These are phyloP conservation scores for Citrus cavaleriei DNA, from an alignment of 345 rosid species.

Conservation along the genomic window DNA sequence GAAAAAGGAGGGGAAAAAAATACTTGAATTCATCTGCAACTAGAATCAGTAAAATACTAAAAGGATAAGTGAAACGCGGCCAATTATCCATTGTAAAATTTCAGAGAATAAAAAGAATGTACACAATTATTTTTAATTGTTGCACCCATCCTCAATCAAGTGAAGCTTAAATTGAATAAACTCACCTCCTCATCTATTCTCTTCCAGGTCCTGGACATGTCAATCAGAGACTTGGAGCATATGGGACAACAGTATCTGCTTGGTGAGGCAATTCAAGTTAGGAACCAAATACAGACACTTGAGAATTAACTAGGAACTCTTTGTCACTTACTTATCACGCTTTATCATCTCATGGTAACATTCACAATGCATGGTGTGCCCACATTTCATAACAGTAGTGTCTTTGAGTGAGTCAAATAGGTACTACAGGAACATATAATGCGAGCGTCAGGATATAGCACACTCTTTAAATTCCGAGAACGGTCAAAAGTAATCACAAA, in stretches of 20 bases:
- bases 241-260: conserved; percentile 86
- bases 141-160: neutral
- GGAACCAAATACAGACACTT: conserved; percentile 3
- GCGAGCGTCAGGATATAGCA: conserved; percentile 3
- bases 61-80: neutral
- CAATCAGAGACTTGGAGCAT: conserved; percentile 84
- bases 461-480: neutral
- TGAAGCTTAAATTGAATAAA: conserved; percentile 9
- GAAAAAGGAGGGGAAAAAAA: neutral
- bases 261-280: neutral
- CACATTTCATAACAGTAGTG: conserved; percentile 90
- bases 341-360: conserved; percentile 83
- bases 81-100: neutral
- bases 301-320: neutral
- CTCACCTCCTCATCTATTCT: conserved; percentile 88
- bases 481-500: neutral
- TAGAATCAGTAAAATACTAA: neutral
- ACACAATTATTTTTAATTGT: neutral
- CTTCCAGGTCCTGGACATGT: conserved; percentile 91
- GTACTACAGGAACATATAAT: conserved; percentile 45
- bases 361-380: conserved; percentile 94
- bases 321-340: conserved; percentile 62
- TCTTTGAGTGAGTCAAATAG: conserved; percentile 92
- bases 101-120: neutral
- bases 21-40: neutral